Evolutionary conservation across 352 stramenopile genomes (phyloP).

Genomic region (Plasmopara muralis): DNA sequence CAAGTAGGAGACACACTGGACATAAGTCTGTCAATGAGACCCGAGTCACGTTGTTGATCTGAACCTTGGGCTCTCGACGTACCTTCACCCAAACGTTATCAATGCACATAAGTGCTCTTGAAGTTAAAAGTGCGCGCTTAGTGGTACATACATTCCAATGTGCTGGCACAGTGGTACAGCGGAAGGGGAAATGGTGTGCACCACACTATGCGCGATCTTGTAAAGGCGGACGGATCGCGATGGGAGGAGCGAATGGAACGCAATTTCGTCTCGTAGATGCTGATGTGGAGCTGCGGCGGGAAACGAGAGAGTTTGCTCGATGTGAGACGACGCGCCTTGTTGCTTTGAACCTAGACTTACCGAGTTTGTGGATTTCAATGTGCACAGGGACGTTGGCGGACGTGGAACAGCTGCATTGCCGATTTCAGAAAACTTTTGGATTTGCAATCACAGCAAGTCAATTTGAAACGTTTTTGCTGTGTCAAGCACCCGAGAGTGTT

Average conservation of each 20-base stretch:
- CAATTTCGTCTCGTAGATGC: conserved; percentile 45
- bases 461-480: conserved; percentile 62
- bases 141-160: too few relatives aligned
- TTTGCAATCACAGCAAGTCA: conserved; percentile 70
- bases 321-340: conserved; percentile 28
- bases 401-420: conserved; percentile 46
- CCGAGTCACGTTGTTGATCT: background rate
- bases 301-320: conserved; percentile 72
- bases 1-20: conserved; percentile 8
- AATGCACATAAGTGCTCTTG: too few relatives aligned
- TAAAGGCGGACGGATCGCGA: conserved; percentile 14
- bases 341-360: background rate
- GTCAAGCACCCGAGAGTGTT: conserved; percentile 54
- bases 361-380: background rate
- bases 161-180: too few relatives aligned
- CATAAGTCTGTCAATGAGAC: conserved; percentile 11
- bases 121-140: too few relatives aligned
- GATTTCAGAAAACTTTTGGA: conserved; percentile 70
- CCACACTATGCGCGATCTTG: conserved; percentile 16
- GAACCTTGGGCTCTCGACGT: too few relatives aligned
- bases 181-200: conserved; percentile 4
- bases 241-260: conserved; percentile 49
- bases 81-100: too few relatives aligned
- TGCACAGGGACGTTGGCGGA: conserved; percentile 57
- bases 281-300: conserved; percentile 58